Conservation (phyloP, 371 early-diverging fungal genomes). For the Zychaea mexicana region DNA sequence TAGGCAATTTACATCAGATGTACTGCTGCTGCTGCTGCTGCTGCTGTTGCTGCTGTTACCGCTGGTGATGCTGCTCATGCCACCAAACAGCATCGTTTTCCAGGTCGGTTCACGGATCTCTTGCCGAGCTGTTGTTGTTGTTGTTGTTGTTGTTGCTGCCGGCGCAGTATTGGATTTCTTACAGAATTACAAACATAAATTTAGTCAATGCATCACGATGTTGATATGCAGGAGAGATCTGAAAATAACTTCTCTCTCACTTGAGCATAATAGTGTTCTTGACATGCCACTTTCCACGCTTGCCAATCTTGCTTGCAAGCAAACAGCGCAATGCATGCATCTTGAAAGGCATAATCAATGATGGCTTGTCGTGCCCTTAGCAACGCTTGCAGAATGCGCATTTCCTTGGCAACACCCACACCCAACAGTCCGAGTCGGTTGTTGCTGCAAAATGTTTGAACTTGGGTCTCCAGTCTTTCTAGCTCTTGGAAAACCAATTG, state of each 20-base stretch:
- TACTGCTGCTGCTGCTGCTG: not conserved
- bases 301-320: constrained; percentile 40
- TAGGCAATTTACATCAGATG: constrained; percentile 4
- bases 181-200: too few species aligned
- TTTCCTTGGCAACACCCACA: constrained; percentile 49
- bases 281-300: constrained; percentile 52
- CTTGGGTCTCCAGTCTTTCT: not conserved
- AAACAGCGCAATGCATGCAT: constrained; percentile 54
- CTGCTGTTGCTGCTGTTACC: too few species aligned
- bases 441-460: constrained; percentile 5
- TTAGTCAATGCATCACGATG: not conserved
- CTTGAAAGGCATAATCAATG: constrained; percentile 58
- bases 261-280: constrained; percentile 53
- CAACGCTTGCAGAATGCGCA: constrained; percentile 40
- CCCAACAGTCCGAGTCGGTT: constrained; percentile 43
- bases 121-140: too few species aligned
- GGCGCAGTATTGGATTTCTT: not conserved
- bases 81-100: constrained; percentile 9
- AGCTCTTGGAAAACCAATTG: constrained; percentile 14
- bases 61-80: not conserved
- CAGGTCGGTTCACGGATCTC: not conserved
- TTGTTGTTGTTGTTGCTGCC: too few species aligned
- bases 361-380: constrained; percentile 49
- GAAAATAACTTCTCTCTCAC: not conserved
- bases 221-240: not conserved